A percentile compares a stretch with the other conserved stretches of the same genome.
Evolutionary conservation across 345 rosid genomes (phyloP).

Genomic region (Dipteronia dyeriana): DNA sequence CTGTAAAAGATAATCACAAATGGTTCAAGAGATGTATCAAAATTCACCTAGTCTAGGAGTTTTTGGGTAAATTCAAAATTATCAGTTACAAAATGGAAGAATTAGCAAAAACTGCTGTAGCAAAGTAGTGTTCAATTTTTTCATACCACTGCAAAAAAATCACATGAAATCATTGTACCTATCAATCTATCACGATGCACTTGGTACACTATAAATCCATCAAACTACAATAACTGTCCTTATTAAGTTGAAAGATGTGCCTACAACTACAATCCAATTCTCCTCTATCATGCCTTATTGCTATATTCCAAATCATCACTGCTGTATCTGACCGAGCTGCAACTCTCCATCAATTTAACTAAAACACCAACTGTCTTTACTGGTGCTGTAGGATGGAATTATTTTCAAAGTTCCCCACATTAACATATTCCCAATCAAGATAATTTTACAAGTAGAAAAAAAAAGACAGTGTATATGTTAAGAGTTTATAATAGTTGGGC

Average conservation of each 20-base stretch:
- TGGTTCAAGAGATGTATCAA: not conserved
- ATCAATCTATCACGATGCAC: not conserved
- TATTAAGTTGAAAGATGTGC: not conserved
- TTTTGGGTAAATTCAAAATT: not conserved
- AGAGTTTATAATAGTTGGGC: not conserved
- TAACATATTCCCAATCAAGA: not conserved
- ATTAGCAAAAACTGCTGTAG: not conserved
- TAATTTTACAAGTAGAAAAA: not conserved
- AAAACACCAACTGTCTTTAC: not conserved
- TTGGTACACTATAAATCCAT: not conserved
- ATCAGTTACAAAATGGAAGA: not conserved
- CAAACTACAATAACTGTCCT: not conserved
- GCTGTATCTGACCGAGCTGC: not conserved
- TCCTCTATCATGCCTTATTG: not conserved
- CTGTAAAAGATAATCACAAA: not conserved
- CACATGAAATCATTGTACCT: not conserved
- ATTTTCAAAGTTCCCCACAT: conserved; percentile 9
- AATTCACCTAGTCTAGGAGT: not conserved
- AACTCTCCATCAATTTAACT: conserved; percentile 1
- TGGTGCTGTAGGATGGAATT: not conserved
- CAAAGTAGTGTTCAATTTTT: not conserved
- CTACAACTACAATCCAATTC: conserved; percentile 15
- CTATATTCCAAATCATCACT: not conserved
- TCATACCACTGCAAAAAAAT: not conserved
- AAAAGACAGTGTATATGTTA: not conserved